Conservation (phyloP, 2,329 filamentous ascomycete genomes). For the Fusarium sp. region DNA sequence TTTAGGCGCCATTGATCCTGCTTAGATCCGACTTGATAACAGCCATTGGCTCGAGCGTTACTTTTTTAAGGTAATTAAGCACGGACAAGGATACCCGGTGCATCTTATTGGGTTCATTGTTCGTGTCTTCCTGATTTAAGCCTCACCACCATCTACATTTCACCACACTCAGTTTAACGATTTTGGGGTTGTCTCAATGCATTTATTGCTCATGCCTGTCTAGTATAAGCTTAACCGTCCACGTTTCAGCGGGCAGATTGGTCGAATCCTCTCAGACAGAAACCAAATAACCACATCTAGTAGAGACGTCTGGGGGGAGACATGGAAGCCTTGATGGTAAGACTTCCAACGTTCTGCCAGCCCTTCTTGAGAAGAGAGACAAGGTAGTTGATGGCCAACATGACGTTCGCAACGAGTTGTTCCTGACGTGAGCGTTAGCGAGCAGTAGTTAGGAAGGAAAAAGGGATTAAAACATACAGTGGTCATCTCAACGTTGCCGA, state of each 20-base stretch:
- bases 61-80: background rate
- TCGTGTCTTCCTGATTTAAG: background rate
- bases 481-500: conserved; percentile 98
- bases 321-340: conserved; percentile 99
- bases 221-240: conserved; percentile 34
- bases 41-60: background rate
- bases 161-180: background rate
- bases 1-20: background rate
- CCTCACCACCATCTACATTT: background rate
- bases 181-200: conserved; percentile 23
- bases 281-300: conserved; percentile 65
- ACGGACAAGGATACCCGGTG: background rate
- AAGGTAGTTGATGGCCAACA: conserved; percentile 99
- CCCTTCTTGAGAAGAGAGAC: conserved; percentile 99
- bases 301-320: conserved; percentile 98
- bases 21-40: background rate
- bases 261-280: conserved; percentile 39
- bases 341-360: conserved; percentile 99
- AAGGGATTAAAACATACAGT: background rate
- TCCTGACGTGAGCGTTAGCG: conserved; percentile 65
- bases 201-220: conserved; percentile 37
- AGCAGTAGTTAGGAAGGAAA: background rate
- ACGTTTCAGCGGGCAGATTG: conserved; percentile 35
- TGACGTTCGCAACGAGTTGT: conserved; percentile 97
- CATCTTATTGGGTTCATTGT: background rate